Evolutionary conservation across 2,329 filamentous ascomycete genomes (phyloP).

Genomic region (Tolypocladium ovalisporum): DNA sequence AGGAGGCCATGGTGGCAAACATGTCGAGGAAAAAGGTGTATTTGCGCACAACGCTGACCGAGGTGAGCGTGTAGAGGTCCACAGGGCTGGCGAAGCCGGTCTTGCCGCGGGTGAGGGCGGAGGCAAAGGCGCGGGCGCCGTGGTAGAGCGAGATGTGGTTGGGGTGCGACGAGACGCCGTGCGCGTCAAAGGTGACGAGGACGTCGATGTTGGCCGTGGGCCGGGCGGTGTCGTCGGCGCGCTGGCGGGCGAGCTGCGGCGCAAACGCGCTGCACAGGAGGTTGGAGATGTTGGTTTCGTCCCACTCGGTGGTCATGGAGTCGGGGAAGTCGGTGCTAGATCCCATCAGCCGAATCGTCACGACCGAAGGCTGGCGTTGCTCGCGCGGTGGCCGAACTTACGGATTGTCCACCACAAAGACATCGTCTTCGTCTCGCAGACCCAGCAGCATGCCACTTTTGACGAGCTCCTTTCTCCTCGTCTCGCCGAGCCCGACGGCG

Average conservation of each 20-base stretch:
- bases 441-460: constrained; percentile 72
- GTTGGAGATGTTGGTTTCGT: constrained; percentile 54
- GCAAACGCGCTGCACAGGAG: constrained; percentile 67
- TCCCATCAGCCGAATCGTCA: not conserved
- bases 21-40: constrained; percentile 70
- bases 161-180: constrained; percentile 76
- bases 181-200: constrained; percentile 80
- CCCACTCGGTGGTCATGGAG: constrained; percentile 76
- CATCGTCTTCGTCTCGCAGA: constrained; percentile 61
- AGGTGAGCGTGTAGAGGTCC: constrained; percentile 73
- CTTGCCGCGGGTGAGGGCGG: constrained; percentile 50
- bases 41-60: constrained; percentile 65
- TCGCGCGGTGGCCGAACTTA: constrained; percentile 24
- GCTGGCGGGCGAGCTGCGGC: constrained; percentile 40
- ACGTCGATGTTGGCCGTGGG: constrained; percentile 57
- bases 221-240: constrained; percentile 17
- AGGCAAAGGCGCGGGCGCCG: constrained; percentile 66
- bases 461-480: constrained; percentile 71
- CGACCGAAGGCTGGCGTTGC: not conserved
- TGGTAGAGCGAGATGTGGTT: constrained; percentile 88
- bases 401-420: constrained; percentile 75
- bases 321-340: constrained; percentile 63
- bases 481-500: constrained; percentile 77
- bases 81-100: constrained; percentile 61
- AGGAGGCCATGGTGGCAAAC: constrained; percentile 54